Percentiles rank a stretch among this genome's conserved stretches.
Conservation (phyloP, 1,284 basidiomycete species). For the Puccinia novopanici region DNA sequence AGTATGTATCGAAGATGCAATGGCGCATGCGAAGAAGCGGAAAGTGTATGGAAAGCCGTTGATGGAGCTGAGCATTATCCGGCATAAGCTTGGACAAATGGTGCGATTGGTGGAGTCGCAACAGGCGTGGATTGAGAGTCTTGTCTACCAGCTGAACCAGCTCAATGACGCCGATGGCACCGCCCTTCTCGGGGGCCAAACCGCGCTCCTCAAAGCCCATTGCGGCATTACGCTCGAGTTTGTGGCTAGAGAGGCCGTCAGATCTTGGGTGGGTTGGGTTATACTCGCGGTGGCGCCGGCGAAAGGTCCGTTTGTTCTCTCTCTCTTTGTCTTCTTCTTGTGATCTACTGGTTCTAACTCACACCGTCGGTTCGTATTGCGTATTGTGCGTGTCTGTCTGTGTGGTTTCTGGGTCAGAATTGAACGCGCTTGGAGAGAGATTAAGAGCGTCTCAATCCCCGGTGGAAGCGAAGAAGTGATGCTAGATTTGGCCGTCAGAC, state of each 20-base stretch:
- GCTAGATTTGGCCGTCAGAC: conserved; percentile 47
- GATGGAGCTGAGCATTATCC: conserved; percentile 42
- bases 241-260: conserved; percentile 51
- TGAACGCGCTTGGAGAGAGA: conserved; percentile 46
- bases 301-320: conserved; percentile 32
- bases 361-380: no score
- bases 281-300: conserved; percentile 42
- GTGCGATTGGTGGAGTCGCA: conserved; percentile 34
- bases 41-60: conserved; percentile 37
- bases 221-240: conserved; percentile 53
- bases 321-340: neutral
- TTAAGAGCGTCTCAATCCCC: conserved; percentile 49
- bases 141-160: conserved; percentile 52
- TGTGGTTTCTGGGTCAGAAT: neutral
- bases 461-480: conserved; percentile 50
- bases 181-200: conserved; percentile 54
- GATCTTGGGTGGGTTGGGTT: conserved; percentile 50
- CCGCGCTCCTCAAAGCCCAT: conserved; percentile 57
- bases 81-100: conserved; percentile 35
- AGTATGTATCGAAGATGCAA: conserved; percentile 52
- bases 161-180: conserved; percentile 52
- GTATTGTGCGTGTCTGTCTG: neutral
- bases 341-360: neutral
- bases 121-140: conserved; percentile 50
- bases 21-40: conserved; percentile 29